These are phyloP conservation scores for Graphilbum ipis-grandicollis DNA, from an alignment of 2,329 filamentous ascomycete species.

Conservation along the genomic window DNA sequence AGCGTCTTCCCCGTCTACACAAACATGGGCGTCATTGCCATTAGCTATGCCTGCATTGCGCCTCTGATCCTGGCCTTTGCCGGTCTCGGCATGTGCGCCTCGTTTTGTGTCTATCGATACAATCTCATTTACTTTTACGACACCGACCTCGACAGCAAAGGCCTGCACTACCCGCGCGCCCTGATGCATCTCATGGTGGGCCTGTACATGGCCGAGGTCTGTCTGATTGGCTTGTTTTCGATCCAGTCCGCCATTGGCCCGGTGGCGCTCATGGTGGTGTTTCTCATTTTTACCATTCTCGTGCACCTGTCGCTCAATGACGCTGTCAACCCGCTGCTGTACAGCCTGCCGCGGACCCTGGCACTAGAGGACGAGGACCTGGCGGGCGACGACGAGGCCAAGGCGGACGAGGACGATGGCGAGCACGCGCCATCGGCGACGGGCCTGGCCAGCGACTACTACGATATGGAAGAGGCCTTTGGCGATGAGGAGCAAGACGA, in stretches of 20 bases:
- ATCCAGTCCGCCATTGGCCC: constrained; percentile 52
- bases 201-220: constrained; percentile 64
- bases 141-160: constrained; percentile 68
- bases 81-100: constrained; percentile 55
- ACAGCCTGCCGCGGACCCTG: constrained; percentile 52
- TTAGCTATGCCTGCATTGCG: constrained; percentile 71
- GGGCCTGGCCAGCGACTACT: constrained; percentile 15
- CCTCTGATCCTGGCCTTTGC: constrained; percentile 71
- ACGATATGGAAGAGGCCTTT: constrained; percentile 14
- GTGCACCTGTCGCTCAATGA: constrained; percentile 58
- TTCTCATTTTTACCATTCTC: constrained; percentile 58
- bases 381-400: constrained; percentile 8
- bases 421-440: constrained; percentile 1
- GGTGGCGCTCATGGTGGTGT: constrained; percentile 55
- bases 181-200: constrained; percentile 74
- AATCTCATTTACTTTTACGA: constrained; percentile 72
- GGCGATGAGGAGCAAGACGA: constrained; percentile 21
- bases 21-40: constrained; percentile 53
- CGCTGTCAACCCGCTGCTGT: constrained; percentile 53
- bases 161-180: constrained; percentile 72
- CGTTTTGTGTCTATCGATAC: constrained; percentile 77
- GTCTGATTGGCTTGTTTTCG: constrained; percentile 66
- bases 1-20: constrained; percentile 60
- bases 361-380: constrained; percentile 20
- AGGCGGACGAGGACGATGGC: constrained; percentile 2